Percentiles rank a stretch among this genome's conserved stretches.
Conservation (phyloP, 495 filamentous ascomycete species). For the Penicillium cataractarum region DNA sequence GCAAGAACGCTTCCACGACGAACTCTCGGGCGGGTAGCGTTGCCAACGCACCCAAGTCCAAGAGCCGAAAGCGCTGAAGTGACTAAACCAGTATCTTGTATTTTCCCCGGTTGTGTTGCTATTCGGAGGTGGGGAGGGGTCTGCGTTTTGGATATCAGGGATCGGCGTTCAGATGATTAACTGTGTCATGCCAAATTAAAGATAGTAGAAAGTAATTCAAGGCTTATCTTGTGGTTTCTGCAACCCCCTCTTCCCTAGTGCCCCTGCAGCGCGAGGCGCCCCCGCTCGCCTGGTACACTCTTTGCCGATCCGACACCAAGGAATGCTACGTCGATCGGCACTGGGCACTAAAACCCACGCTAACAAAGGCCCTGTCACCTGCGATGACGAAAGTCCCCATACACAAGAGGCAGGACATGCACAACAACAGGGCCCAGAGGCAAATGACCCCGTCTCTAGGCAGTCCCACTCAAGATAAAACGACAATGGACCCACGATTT, state of each 20-base stretch:
- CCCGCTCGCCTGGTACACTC: constrained; percentile 17
- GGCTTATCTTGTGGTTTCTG: constrained; percentile 25
- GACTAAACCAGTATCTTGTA: constrained; percentile 15
- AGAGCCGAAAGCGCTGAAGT: constrained; percentile 53
- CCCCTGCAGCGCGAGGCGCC: constrained; percentile 10
- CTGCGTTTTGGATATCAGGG: constrained; percentile 12
- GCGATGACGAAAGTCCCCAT: constrained; percentile 25
- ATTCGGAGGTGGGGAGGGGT: constrained; percentile 10
- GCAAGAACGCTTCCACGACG: constrained; percentile 52
- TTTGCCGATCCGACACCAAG: constrained; percentile 23
- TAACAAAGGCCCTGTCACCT: constrained; percentile 16
- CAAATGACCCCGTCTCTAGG: constrained; percentile 14
- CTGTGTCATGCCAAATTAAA: constrained; percentile 23
- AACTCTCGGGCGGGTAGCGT: constrained; percentile 64
- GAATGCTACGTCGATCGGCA: constrained; percentile 23
- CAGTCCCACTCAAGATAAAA: constrained; percentile 8
- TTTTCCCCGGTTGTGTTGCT: constrained; percentile 16
- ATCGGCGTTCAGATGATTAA: constrained; percentile 33
- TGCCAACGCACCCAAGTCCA: constrained; percentile 50
- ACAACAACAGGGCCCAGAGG: not conserved
- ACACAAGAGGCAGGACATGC: constrained; percentile 1
- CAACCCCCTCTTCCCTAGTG: not conserved
- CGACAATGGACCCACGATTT: constrained; percentile 6
- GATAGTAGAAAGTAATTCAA: constrained; percentile 31
- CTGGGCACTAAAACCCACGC: constrained; percentile 11